Base-by-base conservation (phyloP, 1,284 basidiomycete species). In the Bjerkandera adusta region DNA sequence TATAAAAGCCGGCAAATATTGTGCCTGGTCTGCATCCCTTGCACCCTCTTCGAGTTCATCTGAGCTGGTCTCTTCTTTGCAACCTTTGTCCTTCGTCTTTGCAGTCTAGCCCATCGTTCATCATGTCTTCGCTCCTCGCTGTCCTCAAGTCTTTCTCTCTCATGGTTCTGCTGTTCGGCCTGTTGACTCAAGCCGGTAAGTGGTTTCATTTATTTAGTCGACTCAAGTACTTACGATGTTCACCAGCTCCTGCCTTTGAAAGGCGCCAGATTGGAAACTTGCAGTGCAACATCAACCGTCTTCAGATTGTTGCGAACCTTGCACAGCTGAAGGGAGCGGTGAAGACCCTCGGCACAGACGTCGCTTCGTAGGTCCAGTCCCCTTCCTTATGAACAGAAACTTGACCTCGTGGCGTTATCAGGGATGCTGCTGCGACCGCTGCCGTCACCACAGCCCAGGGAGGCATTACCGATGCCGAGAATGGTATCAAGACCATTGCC, bases 401-500 rank as follows among this genome's bases (percentile, higher is more conserved):
- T n/a, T n/a, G n/a, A n/a, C n/a, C 7, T 12, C 6, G 30, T 37
- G 35, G 15, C 18, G 24, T 18, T 16, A 15, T 36, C 41, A 70
- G 68, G 35, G 67, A 70, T 46, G 21, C 59, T 5, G 25, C 53
- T 3, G 52, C 60, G 1, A 57, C 62, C 5, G 48, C 60, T 5
- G 47, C 59, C 13, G 46, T 61, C 30, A 43, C 56, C 38, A 45
- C 60, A 6, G 66, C 64, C 10, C 51, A 59, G 40, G 43, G 48
- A 27, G 65, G 60, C 7, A 50, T 73, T 29, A 47, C 53, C 37
- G 56, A 57, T 30, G 67, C 68, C 11, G 52, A 65, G 35, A 51
- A 37, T 36, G 69, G 64, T 7, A 65, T 70, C 20, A 58, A 50
- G 34, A 59, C 60, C 7, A 71, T 71, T 42, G 69, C 63, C 8